These are phyloP conservation scores for Porpolomopsis calyptriformis DNA, from an alignment of 768 basidiomycete species.

Conservation along the genomic window DNA sequence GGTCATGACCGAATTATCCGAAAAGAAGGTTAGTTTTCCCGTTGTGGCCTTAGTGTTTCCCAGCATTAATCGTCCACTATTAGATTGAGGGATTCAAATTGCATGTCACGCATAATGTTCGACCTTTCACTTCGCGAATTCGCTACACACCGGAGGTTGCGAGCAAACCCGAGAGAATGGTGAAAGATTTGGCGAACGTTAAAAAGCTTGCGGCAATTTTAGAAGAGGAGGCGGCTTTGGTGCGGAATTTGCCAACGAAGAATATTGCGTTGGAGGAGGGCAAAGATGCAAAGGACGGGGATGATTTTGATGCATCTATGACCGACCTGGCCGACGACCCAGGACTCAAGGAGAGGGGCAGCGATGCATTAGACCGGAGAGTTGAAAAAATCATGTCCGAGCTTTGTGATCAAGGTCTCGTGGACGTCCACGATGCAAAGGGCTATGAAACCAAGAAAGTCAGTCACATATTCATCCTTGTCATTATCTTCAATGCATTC, in stretches of 20 bases:
- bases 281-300: conserved; percentile 22
- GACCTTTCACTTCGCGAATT: conserved; percentile 66
- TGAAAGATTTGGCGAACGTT: conserved; percentile 70
- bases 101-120: conserved; percentile 74
- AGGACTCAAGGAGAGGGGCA: conserved; percentile 56
- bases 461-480: conserved; percentile 13
- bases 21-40: conserved; percentile 61
- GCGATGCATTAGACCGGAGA: conserved; percentile 70
- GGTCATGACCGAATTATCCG: conserved; percentile 64
- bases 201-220: conserved; percentile 62
- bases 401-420: conserved; percentile 51
- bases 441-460: conserved; percentile 66
- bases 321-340: conserved; percentile 29
- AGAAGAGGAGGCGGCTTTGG: conserved; percentile 54
- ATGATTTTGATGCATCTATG: conserved; percentile 21
- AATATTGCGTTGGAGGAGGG: conserved; percentile 18
- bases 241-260: conserved; percentile 37
- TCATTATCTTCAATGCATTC: conserved; percentile 12
- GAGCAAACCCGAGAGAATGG: conserved; percentile 68
- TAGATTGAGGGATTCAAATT: conserved; percentile 94
- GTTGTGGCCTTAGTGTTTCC: neutral
- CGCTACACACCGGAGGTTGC: conserved; percentile 78
- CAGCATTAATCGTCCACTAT: conserved; percentile 4
- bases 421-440: conserved; percentile 54
- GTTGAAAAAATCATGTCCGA: conserved; percentile 69